Evolutionary conservation across 805 yeast species (phyloP).

Genomic region (Ogataea philodendri): DNA sequence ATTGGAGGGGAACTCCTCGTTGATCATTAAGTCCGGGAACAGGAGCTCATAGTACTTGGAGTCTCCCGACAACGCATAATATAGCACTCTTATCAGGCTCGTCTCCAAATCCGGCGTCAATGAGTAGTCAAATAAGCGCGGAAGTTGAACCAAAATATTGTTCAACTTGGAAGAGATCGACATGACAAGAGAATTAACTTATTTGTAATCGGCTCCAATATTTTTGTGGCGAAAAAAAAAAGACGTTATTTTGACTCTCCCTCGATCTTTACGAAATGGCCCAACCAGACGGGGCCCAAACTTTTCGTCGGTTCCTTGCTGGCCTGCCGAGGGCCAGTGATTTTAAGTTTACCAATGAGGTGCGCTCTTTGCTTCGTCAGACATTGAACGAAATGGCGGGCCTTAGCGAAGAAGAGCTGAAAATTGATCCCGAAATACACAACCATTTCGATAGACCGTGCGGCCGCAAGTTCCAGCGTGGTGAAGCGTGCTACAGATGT

Average conservation of each 20-base stretch:
- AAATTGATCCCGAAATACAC: constrained; percentile 26
- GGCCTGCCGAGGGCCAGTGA: constrained; percentile 37
- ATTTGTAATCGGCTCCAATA: constrained; percentile 2
- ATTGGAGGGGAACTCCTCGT: constrained; percentile 23
- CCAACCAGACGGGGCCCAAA: constrained; percentile 7
- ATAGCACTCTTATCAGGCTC: constrained; percentile 17
- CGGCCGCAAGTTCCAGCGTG: constrained; percentile 66
- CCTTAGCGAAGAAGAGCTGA: constrained; percentile 17
- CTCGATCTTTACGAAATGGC: constrained; percentile 3
- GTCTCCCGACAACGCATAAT: constrained; percentile 18
- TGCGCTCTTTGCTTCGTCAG: constrained; percentile 37
- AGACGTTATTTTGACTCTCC: background rate
- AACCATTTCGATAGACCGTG: constrained; percentile 69
- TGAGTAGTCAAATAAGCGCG: constrained; percentile 17
- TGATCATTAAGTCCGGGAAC: constrained; percentile 19
- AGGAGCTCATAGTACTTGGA: constrained; percentile 16
- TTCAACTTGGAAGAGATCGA: constrained; percentile 8
- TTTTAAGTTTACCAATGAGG: constrained; percentile 32
- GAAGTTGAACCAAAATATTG: constrained; percentile 13
- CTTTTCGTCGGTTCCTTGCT: constrained; percentile 36
- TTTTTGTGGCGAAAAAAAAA: constrained; percentile 12
- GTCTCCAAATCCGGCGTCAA: constrained; percentile 21
- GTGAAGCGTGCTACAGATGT: constrained; percentile 82
- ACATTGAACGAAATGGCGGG: constrained; percentile 31
- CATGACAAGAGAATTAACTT: constrained; percentile 2